phyloP scores from a whole-genome alignment of 495 filamentous ascomycete species.

The Penicillium egyptiacum region DNA sequence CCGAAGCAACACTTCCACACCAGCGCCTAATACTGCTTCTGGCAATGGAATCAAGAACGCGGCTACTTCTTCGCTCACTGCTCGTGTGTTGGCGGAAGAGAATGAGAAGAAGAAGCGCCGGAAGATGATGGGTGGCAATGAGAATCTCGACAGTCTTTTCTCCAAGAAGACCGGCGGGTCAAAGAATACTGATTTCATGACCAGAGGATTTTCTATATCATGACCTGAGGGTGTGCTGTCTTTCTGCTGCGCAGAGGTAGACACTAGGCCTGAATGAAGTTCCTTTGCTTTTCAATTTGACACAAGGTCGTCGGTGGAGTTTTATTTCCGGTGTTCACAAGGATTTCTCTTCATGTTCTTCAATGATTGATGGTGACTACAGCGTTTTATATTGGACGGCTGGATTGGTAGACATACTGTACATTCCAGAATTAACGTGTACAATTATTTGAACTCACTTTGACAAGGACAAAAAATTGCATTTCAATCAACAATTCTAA shows the following conservation, averaged over 20 bases:
- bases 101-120: conserved; percentile 76
- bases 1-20: conserved; percentile 32
- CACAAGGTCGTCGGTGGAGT: conserved; percentile 5
- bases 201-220: conserved; percentile 69
- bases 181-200: conserved; percentile 73
- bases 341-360: conserved; percentile 5
- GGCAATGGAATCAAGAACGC: conserved; percentile 75
- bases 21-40: conserved; percentile 31
- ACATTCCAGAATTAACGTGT: conserved; percentile 26
- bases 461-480: conserved; percentile 16
- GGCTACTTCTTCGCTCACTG: conserved; percentile 79
- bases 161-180: conserved; percentile 52
- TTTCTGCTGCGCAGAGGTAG: background rate
- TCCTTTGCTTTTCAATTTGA: conserved; percentile 7
- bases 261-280: background rate
- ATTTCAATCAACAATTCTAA: conserved; percentile 27
- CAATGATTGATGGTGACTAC: conserved; percentile 3
- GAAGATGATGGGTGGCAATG: conserved; percentile 64
- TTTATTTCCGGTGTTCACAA: conserved; percentile 8
- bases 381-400: background rate
- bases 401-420: conserved; percentile 29
- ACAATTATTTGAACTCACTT: conserved; percentile 22
- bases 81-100: conserved; percentile 81
- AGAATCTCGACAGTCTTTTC: conserved; percentile 71
- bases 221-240: conserved; percentile 58